A percentile compares a stretch with the other conserved stretches of the same genome.
phyloP scores from a whole-genome alignment of 768 basidiomycete genomes.

The Lactifluus rugatus region DNA sequence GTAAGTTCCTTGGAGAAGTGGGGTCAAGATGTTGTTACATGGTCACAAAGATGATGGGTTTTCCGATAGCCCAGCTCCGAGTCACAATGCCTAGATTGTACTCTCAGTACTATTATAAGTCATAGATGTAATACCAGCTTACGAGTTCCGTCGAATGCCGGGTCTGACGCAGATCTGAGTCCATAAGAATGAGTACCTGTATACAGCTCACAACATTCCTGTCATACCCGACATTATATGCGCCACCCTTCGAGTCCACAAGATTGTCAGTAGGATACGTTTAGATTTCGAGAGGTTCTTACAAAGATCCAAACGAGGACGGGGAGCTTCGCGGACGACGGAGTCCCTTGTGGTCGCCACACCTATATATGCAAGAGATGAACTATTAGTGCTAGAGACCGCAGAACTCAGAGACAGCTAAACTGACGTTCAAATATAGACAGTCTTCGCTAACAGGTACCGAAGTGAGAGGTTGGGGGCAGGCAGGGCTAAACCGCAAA shows the following conservation, averaged over 20 bases:
- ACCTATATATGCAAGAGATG: conserved; percentile 18
- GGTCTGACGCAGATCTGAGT: conserved; percentile 36
- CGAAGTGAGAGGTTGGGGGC: conserved; percentile 37
- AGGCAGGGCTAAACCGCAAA: conserved; percentile 43
- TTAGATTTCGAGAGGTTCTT: conserved; percentile 4
- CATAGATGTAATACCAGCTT: conserved; percentile 3
- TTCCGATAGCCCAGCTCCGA: conserved; percentile 36
- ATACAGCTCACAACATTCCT: conserved; percentile 29
- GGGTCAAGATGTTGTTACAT: conserved; percentile 25
- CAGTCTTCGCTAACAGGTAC: conserved; percentile 45
- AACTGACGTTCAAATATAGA: conserved; percentile 41
- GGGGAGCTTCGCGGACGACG: conserved; percentile 23
- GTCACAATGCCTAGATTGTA: conserved; percentile 35
- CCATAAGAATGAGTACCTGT: conserved; percentile 4
- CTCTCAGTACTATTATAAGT: not conserved
- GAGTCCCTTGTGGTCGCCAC: conserved; percentile 25
- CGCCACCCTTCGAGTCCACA: conserved; percentile 41
- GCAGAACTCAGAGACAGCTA: not conserved
- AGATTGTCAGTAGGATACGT: not conserved
- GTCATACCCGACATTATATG: conserved; percentile 34
- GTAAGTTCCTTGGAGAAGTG: not conserved
- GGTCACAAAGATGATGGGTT: conserved; percentile 51
- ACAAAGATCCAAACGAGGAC: conserved; percentile 31
- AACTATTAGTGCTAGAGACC: not conserved
- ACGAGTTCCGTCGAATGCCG: conserved; percentile 40